Evolutionary conservation across 768 basidiomycete genomes (phyloP).

Genomic region (Floccularia luteovirens): DNA sequence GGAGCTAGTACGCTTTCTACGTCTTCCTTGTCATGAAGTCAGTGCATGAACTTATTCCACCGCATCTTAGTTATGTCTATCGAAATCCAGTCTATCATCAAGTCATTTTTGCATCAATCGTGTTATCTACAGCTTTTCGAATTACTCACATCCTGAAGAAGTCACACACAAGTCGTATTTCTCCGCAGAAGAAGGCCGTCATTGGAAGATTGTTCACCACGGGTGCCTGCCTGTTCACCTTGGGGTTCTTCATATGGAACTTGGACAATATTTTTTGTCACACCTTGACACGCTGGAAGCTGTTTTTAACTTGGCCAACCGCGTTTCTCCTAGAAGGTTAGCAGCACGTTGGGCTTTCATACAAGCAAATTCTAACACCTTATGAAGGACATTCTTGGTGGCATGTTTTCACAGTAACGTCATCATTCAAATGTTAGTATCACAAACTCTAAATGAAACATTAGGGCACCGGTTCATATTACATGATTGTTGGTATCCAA

Average conservation of each 20-base stretch:
- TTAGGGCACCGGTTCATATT: conserved; percentile 43
- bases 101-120: conserved; percentile 55
- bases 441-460: not conserved
- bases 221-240: conserved; percentile 48
- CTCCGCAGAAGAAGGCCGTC: conserved; percentile 28
- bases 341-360: conserved; percentile 2
- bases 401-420: conserved; percentile 54
- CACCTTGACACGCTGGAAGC: conserved; percentile 47
- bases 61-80: conserved; percentile 41
- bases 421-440: not conserved
- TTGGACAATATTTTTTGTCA: conserved; percentile 73
- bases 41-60: conserved; percentile 6
- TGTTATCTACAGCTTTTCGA: conserved; percentile 41
- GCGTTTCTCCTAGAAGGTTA: conserved; percentile 62
- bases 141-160: conserved; percentile 43
- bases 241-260: conserved; percentile 75
- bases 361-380: not conserved
- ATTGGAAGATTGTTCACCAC: conserved; percentile 39
- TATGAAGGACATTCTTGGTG: conserved; percentile 63
- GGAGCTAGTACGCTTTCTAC: conserved; percentile 58
- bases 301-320: conserved; percentile 49
- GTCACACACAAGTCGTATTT: conserved; percentile 31
- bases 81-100: conserved; percentile 81
- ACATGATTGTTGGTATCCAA: conserved; percentile 45
- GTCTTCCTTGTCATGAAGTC: too few species aligned